These are phyloP conservation scores for Syzygium oleosum DNA, from an alignment of 345 rosid genomes.

Conservation along the genomic window DNA sequence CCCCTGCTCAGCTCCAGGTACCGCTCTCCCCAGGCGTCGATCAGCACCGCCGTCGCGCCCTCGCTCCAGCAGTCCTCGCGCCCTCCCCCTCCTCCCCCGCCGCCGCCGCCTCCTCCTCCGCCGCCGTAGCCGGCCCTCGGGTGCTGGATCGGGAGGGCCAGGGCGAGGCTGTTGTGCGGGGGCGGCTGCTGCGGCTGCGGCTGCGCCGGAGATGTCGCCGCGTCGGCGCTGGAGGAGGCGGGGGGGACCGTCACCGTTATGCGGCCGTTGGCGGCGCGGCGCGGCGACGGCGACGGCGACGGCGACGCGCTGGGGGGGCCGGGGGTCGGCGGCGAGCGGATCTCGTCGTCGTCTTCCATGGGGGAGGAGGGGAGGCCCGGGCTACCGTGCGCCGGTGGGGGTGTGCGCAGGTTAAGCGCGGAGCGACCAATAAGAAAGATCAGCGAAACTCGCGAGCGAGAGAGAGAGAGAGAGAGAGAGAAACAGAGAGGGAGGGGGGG, in stretches of 20 bases:
- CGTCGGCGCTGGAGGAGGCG: constrained; percentile 15
- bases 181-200: background rate
- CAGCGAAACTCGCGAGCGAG: background rate
- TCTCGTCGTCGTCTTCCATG: constrained; percentile 61
- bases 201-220: constrained; percentile 12
- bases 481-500: background rate
- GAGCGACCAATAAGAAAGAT: background rate
- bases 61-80: constrained; percentile 99
- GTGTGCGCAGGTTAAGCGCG: background rate
- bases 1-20: constrained; percentile 90
- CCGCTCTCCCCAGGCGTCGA: constrained; percentile 93
- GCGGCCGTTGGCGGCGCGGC: constrained; percentile 30
- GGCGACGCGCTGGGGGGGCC: background rate
- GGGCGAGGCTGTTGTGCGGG: constrained; percentile 21
- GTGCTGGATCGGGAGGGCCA: constrained; percentile 30
- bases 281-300: constrained; percentile 10
- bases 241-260: constrained; percentile 38
- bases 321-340: constrained; percentile 18
- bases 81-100: constrained; percentile 54
- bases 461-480: constrained; percentile 1
- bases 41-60: constrained; percentile 66
- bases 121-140: constrained; percentile 4
- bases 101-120: constrained; percentile 5
- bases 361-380: background rate
- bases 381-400: constrained; percentile 8